These are phyloP conservation scores for Cicer yamashitae DNA, from an alignment of 306 rosid species.

Conservation along the genomic window DNA sequence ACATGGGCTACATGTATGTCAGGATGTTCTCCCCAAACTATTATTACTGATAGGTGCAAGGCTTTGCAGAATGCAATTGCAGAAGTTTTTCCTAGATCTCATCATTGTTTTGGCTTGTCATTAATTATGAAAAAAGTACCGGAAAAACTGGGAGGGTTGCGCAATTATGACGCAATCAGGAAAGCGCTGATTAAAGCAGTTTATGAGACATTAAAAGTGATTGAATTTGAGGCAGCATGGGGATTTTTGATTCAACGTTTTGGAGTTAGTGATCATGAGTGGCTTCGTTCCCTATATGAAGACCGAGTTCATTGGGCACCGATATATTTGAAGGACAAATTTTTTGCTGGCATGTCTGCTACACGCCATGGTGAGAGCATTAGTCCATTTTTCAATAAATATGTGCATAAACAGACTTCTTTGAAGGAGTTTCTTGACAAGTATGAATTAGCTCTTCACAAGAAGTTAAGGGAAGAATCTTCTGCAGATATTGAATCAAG, in stretches of 20 bases:
- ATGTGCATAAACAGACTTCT: slow-evolving; percentile 91
- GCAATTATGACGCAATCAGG: slow-evolving; percentile 79
- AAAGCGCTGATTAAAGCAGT: slow-evolving; percentile 74
- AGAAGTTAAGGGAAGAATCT: slow-evolving; percentile 86
- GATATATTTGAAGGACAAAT: slow-evolving; percentile 74
- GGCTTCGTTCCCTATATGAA: slow-evolving; percentile 85
- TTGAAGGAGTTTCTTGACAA: slow-evolving; percentile 94
- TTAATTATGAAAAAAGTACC: slow-evolving; percentile 85
- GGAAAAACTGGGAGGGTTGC: slow-evolving; percentile 86
- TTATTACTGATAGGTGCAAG: slow-evolving; percentile 83
- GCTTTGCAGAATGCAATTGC: slow-evolving; percentile 68
- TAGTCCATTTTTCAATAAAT: slow-evolving; percentile 77
- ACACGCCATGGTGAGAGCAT: slow-evolving; percentile 68
- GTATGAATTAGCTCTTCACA: slow-evolving; percentile 86
- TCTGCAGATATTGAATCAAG: slow-evolving; percentile 83
- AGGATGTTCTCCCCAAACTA: slow-evolving; percentile 73
- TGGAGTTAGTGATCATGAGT: slow-evolving; percentile 79
- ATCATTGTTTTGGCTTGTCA: slow-evolving; percentile 84
- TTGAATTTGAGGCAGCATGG: slow-evolving; percentile 94
- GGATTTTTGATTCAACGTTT: slow-evolving; percentile 77
- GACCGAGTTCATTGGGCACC: slow-evolving; percentile 90
- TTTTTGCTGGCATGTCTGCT: slow-evolving; percentile 76
- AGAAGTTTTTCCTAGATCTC: slow-evolving; percentile 75
- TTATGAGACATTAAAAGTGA: slow-evolving; percentile 84
- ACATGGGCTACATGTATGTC: slow-evolving; percentile 79